Percentiles rank a stretch among this genome's conserved stretches.
phyloP scores from a whole-genome alignment of 2,329 filamentous ascomycete genomes.

The Colletotrichum karsti region DNA sequence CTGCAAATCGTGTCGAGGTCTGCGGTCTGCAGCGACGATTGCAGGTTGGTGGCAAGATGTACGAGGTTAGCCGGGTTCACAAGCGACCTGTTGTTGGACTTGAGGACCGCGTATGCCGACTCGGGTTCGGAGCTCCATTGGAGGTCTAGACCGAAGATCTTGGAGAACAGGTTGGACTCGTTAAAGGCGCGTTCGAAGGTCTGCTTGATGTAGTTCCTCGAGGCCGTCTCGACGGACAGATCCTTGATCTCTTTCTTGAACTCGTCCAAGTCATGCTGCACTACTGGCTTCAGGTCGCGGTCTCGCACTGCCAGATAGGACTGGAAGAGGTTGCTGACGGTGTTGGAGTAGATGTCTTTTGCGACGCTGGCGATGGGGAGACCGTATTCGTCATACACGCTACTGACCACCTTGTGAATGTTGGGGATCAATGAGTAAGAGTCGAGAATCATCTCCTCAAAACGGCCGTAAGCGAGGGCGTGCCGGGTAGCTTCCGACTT shows the following conservation, averaged over 20 bases:
- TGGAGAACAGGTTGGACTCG: slow-evolving; percentile 61
- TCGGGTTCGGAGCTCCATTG: slow-evolving; percentile 57
- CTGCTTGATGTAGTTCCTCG: slow-evolving; percentile 67
- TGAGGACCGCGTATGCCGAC: slow-evolving; percentile 61
- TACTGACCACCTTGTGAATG: slow-evolving; percentile 59
- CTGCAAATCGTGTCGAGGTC: slow-evolving; percentile 62
- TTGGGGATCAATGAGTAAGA: slow-evolving; percentile 66
- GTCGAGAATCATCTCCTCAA: slow-evolving; percentile 65
- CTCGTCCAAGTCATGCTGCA: slow-evolving; percentile 62
- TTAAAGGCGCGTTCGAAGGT: slow-evolving; percentile 66
- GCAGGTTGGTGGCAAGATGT: slow-evolving; percentile 59
- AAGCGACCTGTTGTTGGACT: slow-evolving; percentile 57
- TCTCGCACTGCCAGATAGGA: slow-evolving; percentile 63
- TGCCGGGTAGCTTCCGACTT: slow-evolving; percentile 68
- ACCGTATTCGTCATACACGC: slow-evolving; percentile 62
- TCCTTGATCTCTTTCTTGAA: slow-evolving; percentile 62
- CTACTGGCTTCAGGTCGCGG: slow-evolving; percentile 59
- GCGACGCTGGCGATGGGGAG: slow-evolving; percentile 52
- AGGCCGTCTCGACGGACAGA: slow-evolving; percentile 60
- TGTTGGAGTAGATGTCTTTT: slow-evolving; percentile 61
- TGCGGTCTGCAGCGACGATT: slow-evolving; percentile 55
- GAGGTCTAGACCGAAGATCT: slow-evolving; percentile 64
- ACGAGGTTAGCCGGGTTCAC: slow-evolving; percentile 63
- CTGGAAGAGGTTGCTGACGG: slow-evolving; percentile 62
- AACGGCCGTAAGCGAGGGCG: slow-evolving; percentile 67